Evolutionary conservation across 768 basidiomycete species (phyloP).

Genomic region (Ephemerocybe angulata): DNA sequence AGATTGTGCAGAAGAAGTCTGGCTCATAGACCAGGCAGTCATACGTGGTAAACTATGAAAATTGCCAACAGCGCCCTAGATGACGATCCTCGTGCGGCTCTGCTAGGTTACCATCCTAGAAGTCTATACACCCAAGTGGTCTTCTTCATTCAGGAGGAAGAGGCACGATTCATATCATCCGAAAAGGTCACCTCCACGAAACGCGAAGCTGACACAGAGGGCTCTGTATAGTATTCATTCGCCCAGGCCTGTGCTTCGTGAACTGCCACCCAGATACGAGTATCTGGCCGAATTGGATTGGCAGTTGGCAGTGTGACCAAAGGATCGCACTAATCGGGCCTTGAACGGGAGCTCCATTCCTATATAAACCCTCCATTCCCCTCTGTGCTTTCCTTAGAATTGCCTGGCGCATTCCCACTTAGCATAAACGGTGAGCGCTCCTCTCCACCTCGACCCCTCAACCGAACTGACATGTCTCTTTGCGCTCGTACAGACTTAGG

Average conservation of each 20-base stretch:
- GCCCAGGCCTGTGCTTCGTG: too few relatives aligned
- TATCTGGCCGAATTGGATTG: neutral
- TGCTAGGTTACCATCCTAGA: too few relatives aligned
- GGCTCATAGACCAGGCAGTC: too few relatives aligned
- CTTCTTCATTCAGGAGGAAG: too few relatives aligned
- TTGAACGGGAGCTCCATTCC: neutral
- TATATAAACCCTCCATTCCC: neutral
- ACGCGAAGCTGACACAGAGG: neutral
- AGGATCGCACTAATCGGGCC: neutral
- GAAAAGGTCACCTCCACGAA: neutral
- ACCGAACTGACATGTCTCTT: neutral
- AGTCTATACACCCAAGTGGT: too few relatives aligned
- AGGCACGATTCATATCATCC: neutral
- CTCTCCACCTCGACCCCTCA: neutral
- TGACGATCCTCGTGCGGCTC: too few relatives aligned
- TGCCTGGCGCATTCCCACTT: slow-evolving; percentile 9
- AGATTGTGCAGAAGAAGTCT: too few relatives aligned
- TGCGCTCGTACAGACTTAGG: slow-evolving; percentile 8
- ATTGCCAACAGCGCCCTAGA: too few relatives aligned
- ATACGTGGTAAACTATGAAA: too few relatives aligned
- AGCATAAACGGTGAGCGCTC: slow-evolving; percentile 2
- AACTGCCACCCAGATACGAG: neutral
- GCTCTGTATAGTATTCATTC: too few relatives aligned
- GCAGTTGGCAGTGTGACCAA: neutral
- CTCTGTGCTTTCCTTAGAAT: slow-evolving; percentile 1